Evolutionary conservation across 768 basidiomycete species (phyloP).

Genomic region (Lactifluus rugatus): DNA sequence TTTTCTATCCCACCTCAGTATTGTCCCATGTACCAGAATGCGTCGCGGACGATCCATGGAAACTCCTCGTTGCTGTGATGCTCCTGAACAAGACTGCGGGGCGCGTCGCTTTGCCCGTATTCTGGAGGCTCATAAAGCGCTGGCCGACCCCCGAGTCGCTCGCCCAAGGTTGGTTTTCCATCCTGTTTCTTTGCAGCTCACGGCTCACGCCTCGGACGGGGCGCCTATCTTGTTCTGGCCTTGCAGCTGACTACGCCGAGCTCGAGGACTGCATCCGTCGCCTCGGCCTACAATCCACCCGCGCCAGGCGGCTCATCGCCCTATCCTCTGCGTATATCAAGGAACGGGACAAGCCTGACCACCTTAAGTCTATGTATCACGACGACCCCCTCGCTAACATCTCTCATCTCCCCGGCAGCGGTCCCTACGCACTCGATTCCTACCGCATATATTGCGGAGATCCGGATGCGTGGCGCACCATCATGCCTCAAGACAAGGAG

Average conservation of each 20-base stretch:
- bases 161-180: constrained; percentile 37
- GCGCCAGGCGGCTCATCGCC: constrained; percentile 44
- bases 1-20: not conserved
- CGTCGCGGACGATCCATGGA: constrained; percentile 54
- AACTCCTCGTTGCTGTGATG: constrained; percentile 53
- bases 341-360: constrained; percentile 29
- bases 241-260: constrained; percentile 35
- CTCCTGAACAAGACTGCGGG: constrained; percentile 65
- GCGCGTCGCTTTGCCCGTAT: constrained; percentile 53
- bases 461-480: constrained; percentile 48
- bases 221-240: not conserved
- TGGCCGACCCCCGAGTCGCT: constrained; percentile 54
- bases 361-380: not conserved
- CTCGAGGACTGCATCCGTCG: constrained; percentile 38
- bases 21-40: constrained; percentile 30
- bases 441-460: constrained; percentile 56
- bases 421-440: constrained; percentile 65
- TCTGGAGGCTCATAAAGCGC: constrained; percentile 42
- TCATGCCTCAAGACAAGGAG: constrained; percentile 61
- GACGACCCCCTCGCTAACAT: constrained; percentile 30
- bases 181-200: not conserved
- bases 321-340: constrained; percentile 44
- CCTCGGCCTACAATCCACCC: constrained; percentile 51
- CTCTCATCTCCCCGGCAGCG: constrained; percentile 54
- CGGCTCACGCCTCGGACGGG: not conserved